Evolutionary conservation across 139 green algal genomes (phyloP).

Genomic region (Chlamydomonas sphaeroides): DNA sequence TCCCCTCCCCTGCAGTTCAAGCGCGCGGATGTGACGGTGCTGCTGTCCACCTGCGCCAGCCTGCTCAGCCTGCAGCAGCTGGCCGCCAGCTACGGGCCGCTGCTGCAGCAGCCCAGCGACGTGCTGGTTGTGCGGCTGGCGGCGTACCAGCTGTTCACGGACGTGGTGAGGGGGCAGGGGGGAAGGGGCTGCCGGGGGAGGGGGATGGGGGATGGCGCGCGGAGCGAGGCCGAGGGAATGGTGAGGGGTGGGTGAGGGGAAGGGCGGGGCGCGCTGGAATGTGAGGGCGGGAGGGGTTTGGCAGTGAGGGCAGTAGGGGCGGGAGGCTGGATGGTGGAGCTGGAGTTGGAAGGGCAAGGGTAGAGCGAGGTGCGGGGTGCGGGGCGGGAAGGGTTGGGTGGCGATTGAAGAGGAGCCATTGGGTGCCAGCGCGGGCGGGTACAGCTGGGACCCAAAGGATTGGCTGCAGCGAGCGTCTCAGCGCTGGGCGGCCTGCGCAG

Average conservation of each 20-base stretch:
- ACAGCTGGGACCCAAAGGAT: too few species aligned
- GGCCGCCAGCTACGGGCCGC: background rate
- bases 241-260: too few species aligned
- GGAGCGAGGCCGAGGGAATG: background rate
- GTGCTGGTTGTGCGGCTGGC: constrained; percentile 19
- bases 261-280: too few species aligned
- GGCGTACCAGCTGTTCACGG: constrained; percentile 34
- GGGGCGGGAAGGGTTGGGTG: too few species aligned
- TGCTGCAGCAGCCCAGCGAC: background rate
- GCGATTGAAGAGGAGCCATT: too few species aligned
- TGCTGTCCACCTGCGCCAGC: background rate
- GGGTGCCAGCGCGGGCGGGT: too few species aligned
- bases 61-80: background rate
- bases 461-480: too few species aligned
- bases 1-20: background rate
- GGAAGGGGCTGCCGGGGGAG: background rate
- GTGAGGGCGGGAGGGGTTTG: too few species aligned
- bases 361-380: too few species aligned
- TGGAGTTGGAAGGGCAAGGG: too few species aligned
- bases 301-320: too few species aligned
- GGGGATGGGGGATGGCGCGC: background rate
- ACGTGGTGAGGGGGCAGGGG: constrained; percentile 1
- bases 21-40: background rate
- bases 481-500: too few species aligned
- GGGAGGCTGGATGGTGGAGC: background rate